Evolutionary conservation across 305 asterid genomes (phyloP).

Genomic region (Fraxinus nigra): DNA sequence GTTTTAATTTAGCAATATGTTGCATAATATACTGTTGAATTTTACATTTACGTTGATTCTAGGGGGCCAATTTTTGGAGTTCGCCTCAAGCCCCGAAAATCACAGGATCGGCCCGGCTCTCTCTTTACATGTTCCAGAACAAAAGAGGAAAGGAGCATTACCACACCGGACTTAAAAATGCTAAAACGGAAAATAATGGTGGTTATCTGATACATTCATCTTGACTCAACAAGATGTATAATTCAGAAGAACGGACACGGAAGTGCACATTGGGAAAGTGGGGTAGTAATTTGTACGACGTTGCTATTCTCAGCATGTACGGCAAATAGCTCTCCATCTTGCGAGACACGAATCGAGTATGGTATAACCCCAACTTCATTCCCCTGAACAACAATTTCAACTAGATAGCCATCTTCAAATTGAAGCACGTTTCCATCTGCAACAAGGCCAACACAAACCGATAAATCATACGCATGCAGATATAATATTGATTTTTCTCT

Average conservation of each 20-base stretch:
- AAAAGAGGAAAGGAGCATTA: background rate
- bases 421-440: conserved; percentile 78
- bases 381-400: conserved; percentile 91
- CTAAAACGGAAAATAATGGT: background rate
- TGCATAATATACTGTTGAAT: too few species aligned
- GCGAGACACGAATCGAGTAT: conserved; percentile 61
- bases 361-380: conserved; percentile 85
- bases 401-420: conserved; percentile 88
- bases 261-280: conserved; percentile 78
- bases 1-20: too few species aligned
- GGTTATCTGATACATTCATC: background rate
- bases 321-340: conserved; percentile 90
- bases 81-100: too few species aligned
- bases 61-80: too few species aligned
- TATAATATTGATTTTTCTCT: conserved; percentile 3
- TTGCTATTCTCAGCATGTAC: conserved; percentile 89
- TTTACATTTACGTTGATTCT: too few species aligned
- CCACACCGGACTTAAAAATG: background rate
- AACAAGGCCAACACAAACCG: conserved; percentile 15
- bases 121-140: background rate
- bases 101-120: too few species aligned
- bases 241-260: background rate
- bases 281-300: conserved; percentile 80
- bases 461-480: background rate
- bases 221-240: background rate